Percentiles rank a stretch among this genome's conserved stretches.
Conservation (phyloP, 495 filamentous ascomycete genomes). For the Hyphodiscus hymeniophilus region DNA sequence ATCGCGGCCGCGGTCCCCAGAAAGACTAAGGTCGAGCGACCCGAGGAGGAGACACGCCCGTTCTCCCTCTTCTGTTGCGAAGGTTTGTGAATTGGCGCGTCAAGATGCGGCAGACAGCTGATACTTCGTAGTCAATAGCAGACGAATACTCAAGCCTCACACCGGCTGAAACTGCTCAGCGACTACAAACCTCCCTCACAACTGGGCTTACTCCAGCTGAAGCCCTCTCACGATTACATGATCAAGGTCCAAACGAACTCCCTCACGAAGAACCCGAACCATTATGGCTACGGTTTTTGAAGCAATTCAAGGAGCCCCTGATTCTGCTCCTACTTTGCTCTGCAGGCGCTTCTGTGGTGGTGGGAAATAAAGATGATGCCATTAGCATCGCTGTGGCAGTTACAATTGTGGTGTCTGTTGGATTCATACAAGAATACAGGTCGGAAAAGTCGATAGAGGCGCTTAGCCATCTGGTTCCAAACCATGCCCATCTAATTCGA, state of each 20-base stretch:
- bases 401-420: constrained; percentile 92
- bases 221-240: constrained; percentile 66
- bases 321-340: constrained; percentile 82
- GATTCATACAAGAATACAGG: constrained; percentile 94
- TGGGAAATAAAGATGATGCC: constrained; percentile 95
- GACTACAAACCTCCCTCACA: constrained; percentile 71
- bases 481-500: constrained; percentile 86
- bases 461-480: constrained; percentile 84
- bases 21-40: constrained; percentile 14
- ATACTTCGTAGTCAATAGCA: constrained; percentile 25
- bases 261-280: constrained; percentile 90
- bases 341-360: constrained; percentile 80
- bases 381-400: constrained; percentile 92
- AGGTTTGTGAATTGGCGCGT: constrained; percentile 11
- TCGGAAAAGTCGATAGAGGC: constrained; percentile 97
- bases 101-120: constrained; percentile 3
- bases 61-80: constrained; percentile 20
- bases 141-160: constrained; percentile 45
- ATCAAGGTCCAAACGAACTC: constrained; percentile 88
- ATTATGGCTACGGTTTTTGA: constrained; percentile 86
- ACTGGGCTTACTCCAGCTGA: constrained; percentile 75
- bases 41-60: constrained; percentile 18
- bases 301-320: constrained; percentile 93
- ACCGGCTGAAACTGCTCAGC: constrained; percentile 67
- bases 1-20: constrained; percentile 11